Base-by-base conservation (phyloP, 1,284 basidiomycete genomes). In the Trichosporon sp. region DNA sequence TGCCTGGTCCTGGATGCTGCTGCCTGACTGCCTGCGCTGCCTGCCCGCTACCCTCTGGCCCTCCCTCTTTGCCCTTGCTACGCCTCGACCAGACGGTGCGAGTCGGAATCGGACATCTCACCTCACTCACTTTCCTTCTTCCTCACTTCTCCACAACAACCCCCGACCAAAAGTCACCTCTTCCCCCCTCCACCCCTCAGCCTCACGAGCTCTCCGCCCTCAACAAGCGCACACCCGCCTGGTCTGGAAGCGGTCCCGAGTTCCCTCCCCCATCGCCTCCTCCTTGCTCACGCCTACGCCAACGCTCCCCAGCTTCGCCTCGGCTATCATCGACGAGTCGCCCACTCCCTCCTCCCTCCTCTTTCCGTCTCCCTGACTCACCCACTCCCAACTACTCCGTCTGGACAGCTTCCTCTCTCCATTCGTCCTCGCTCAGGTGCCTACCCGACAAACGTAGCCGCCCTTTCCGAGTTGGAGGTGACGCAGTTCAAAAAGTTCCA, bases 401-500 rank as follows among this genome's bases (percentile, higher is more conserved):
- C 59, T 63, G 59, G 32, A 63, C 59, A 37, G 8, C 31, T 35
- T 31, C 16, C 12, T n/a, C 31, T 35, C 59, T 63, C 31, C 59
- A 32, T 37, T 37, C 59, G 59, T 54, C 21, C 51, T 54, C 51
- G 14, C 21, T 11, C 26, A 66, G 43, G 65, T 26, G 43, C 31
- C 43, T 51, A 32, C 31, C 21, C 21, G 26, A 46, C 10, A 7
- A 46, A 46, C 32, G 14, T 63, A 63, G 59, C 21, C 31, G 31
- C 32, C 59, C 32, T 63, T 35, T 63, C 59, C 32, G 59, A 63
- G 59, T 63, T 63, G 59, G 59, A 63, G 59, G 59, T 37, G 59
- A 63, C 48, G 65, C 56, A 31, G 46, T 21, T 10, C 70, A 74
- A 40, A 68, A 71, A 56, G 72, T 66, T 46, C 59, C n/a, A 35